Evolutionary conservation across 2,329 filamentous ascomycete genomes (phyloP), one percentile per base, ranked within the genome.

Genomic region (Pseudogymnoascus sp.): DNA sequence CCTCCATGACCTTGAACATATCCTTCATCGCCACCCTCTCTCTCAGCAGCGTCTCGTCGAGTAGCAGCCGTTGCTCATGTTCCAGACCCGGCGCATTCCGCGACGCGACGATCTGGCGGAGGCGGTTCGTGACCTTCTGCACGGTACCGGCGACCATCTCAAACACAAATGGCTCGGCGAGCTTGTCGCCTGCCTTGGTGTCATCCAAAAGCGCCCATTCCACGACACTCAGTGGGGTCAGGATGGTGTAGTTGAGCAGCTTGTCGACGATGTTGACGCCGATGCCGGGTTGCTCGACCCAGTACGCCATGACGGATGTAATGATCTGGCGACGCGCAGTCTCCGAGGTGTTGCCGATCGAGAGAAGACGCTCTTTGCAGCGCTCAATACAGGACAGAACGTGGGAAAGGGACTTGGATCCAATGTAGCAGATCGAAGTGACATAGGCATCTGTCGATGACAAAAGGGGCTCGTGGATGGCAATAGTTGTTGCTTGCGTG

Each of bases 301-400:
- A 99, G 78, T 97, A 99, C 40, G 87, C 82, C 79, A 97, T 90
- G 39, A 97, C 92, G 4, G 90, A 90, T 4, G 87, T 85, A 68
- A 97, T 89, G 70, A 99, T 96, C 75, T 99, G 94, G 42, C 86
- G 83, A 40, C 92, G 86, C 1, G 91, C 92, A 2, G 82, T 82
- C 63, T 91, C 84, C 0, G 89, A 93, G 52, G 85, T 82, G 1
- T 87, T 81, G 0, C 90, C 91, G 37, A 93, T 87, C 63, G 89
- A 86, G 1, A 96, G 79, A 0, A 99, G 85, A 31, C 92, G 87
- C 61, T 93, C 90, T 76, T 96, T 96, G 76, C 89, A 93, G 63
- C 94, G 88, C 75, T 99, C 94, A 67, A 99, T 96, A 73, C 90
- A 96, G 7, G 92, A 95, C 13, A 99, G 84, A 3, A 97, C 91